Evolutionary conservation across 805 yeast species (phyloP).

Genomic region (Wickerhamiella qilinensis): DNA sequence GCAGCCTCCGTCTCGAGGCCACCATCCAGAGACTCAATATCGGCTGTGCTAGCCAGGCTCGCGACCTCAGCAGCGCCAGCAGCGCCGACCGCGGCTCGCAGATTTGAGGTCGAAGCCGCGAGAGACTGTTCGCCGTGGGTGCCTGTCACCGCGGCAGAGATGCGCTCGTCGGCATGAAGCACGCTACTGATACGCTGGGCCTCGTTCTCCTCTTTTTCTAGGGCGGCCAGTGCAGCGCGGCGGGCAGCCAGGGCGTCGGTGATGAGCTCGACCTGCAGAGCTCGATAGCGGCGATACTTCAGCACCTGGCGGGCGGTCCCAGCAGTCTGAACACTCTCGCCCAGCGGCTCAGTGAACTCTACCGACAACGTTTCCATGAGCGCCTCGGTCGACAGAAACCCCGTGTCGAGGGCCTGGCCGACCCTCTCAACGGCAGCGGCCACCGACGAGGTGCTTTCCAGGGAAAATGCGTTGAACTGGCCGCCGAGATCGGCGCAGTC

Average conservation of each 20-base stretch:
- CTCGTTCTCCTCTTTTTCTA: constrained; percentile 30
- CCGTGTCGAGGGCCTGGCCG: constrained; percentile 71
- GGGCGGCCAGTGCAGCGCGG: constrained; percentile 20
- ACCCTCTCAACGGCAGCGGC: constrained; percentile 57
- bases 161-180: constrained; percentile 18
- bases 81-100: not conserved
- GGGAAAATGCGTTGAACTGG: constrained; percentile 41
- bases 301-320: constrained; percentile 39
- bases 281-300: constrained; percentile 43
- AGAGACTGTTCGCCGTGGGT: no score
- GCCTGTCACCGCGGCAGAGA: constrained; percentile 2
- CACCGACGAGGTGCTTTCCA: constrained; percentile 28
- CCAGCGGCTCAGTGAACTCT: constrained; percentile 50
- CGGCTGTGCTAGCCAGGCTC: not conserved
- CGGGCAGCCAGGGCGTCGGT: constrained; percentile 25
- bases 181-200: constrained; percentile 27
- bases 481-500: constrained; percentile 71
- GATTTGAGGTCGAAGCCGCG: not conserved
- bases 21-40: no score
- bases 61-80: not conserved
- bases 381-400: constrained; percentile 33
- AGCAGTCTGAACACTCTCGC: constrained; percentile 55
- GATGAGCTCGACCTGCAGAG: constrained; percentile 34
- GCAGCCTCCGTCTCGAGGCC: not conserved
- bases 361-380: constrained; percentile 38